Percentiles rank a stretch among this genome's conserved stretches.
phyloP scores from a whole-genome alignment of 2,329 filamentous ascomycete species.

The Aspergillus ochraceoroseus region DNA sequence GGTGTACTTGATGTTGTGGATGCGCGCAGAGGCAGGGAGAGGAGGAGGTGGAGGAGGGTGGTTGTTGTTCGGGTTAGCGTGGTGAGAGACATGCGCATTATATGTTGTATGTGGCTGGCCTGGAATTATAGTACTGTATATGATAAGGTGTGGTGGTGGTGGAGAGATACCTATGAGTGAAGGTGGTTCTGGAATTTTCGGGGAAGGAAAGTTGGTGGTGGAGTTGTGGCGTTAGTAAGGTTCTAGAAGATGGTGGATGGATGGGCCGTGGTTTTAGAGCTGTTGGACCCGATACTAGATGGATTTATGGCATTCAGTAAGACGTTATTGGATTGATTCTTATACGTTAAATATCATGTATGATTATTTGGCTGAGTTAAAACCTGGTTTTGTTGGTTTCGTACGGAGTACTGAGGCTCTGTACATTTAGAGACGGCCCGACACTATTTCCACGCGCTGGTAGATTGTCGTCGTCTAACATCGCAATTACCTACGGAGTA shows the following conservation, averaged over 20 bases:
- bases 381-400: no score
- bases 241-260: conserved; percentile 6
- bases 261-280: no score
- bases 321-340: no score
- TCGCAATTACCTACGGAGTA: no score
- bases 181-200: conserved; percentile 10
- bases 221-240: neutral
- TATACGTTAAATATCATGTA: no score
- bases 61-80: conserved; percentile 25
- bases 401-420: no score
- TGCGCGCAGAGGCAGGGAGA: conserved; percentile 15
- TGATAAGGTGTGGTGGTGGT: neutral
- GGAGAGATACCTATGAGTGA: neutral
- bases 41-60: conserved; percentile 25
- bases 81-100: conserved; percentile 29
- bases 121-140: neutral
- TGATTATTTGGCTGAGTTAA: no score
- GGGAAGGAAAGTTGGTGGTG: neutral
- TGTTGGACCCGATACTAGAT: no score
- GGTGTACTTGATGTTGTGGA: neutral
- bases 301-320: no score
- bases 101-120: conserved; percentile 4
- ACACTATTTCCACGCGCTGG: no score
- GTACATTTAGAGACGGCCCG: no score
- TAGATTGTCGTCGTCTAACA: no score